Percentiles rank a stretch among this genome's conserved stretches.
These are phyloP conservation scores for Geoglossum glabrum DNA, from an alignment of 495 filamentous ascomycete genomes.

Conservation along the genomic window DNA sequence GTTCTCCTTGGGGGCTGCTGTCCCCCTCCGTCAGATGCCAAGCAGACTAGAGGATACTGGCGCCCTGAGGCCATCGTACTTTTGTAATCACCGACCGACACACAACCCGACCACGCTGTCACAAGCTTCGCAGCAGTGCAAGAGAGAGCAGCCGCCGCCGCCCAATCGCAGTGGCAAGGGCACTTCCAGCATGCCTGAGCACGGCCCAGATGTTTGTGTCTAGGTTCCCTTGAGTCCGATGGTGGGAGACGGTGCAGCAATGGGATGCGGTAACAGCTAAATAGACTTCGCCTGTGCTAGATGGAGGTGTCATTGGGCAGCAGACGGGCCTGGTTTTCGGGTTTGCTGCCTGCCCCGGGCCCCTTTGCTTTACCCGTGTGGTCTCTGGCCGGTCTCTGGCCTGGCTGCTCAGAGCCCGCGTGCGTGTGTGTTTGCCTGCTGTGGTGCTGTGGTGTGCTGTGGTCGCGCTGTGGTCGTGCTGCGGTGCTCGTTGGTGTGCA, in stretches of 20 bases:
- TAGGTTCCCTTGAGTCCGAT: background rate
- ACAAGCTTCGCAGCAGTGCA: background rate
- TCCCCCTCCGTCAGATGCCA: no score
- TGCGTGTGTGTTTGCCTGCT: background rate
- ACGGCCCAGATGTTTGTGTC: conserved; percentile 2
- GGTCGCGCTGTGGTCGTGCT: no score
- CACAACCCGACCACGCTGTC: background rate
- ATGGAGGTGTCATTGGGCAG: background rate
- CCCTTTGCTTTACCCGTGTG: background rate
- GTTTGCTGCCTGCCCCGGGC: background rate
- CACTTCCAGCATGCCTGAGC: background rate
- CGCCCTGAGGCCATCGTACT: background rate
- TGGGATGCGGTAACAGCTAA: background rate
- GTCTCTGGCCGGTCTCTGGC: no score
- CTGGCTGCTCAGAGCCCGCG: no score
- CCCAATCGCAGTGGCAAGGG: background rate
- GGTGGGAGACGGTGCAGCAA: background rate
- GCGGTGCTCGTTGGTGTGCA: background rate
- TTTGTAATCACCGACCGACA: background rate
- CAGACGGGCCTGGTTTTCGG: background rate
- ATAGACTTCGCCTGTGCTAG: background rate
- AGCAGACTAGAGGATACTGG: background rate
- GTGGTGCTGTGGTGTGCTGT: no score
- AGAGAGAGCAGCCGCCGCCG: background rate
- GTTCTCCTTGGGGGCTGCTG: no score